These are phyloP conservation scores for Macadamia integrifolia DNA, from an alignment of 164 flowering plant genomes.

Conservation along the genomic window DNA sequence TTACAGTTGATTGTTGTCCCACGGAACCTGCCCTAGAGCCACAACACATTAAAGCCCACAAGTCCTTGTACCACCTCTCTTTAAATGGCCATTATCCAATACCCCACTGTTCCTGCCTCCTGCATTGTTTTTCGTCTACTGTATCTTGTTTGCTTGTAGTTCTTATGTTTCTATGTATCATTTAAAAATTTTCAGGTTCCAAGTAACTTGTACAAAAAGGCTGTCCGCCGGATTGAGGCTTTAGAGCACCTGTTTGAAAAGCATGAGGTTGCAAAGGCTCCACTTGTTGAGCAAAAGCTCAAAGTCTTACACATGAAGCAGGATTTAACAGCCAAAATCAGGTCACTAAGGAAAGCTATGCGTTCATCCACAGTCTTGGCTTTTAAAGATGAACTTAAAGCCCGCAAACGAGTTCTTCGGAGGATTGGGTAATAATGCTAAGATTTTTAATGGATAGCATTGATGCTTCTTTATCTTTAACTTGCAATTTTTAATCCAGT, in stretches of 20 bases:
- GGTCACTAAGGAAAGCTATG: constrained; percentile 59
- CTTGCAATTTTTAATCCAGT: too few relatives aligned
- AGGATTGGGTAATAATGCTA: constrained; percentile 67
- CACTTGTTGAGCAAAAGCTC: constrained; percentile 81
- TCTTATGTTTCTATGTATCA: neutral
- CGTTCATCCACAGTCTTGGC: constrained; percentile 79
- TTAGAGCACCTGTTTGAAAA: constrained; percentile 74
- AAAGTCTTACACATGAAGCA: constrained; percentile 68
- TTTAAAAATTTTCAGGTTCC: constrained; percentile 45
- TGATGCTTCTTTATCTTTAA: too few relatives aligned
- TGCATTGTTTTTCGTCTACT: too few relatives aligned
- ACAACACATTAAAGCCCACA: too few relatives aligned
- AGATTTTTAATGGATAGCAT: too few relatives aligned
- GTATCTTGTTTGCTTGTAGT: neutral
- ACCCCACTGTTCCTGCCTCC: too few relatives aligned
- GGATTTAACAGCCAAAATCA: constrained; percentile 72
- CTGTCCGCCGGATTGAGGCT: constrained; percentile 75
- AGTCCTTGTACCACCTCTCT: too few relatives aligned
- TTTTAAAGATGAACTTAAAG: constrained; percentile 95
- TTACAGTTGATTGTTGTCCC: too few relatives aligned
- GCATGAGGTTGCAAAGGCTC: constrained; percentile 74
- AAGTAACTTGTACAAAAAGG: constrained; percentile 71
- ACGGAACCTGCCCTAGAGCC: too few relatives aligned
- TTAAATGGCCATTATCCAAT: too few relatives aligned
- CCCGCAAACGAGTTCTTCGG: constrained; percentile 82